Percentiles rank a stretch among this genome's conserved stretches.
phyloP scores from a whole-genome alignment of 306 rosid genomes.

The Pyrus betulifolia region DNA sequence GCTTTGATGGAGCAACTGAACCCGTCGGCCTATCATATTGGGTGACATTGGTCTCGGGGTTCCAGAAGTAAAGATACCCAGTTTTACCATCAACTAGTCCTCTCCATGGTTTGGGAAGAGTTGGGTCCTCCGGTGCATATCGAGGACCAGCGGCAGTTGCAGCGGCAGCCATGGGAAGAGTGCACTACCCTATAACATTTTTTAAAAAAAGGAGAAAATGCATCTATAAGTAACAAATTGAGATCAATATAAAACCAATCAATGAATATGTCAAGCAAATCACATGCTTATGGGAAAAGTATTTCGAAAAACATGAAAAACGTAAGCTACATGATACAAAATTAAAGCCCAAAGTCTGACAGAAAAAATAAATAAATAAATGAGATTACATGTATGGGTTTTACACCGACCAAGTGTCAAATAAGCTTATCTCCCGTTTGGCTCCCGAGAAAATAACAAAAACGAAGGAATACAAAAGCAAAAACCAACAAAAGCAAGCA shows the following conservation, averaged over 20 bases:
- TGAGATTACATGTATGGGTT: not conserved
- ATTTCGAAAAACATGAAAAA: not conserved
- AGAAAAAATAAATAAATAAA: not conserved
- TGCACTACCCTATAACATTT: slow-evolving; percentile 23
- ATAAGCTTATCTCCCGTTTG: not conserved
- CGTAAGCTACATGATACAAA: not conserved
- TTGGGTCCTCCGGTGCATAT: slow-evolving; percentile 90
- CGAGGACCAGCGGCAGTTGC: slow-evolving; percentile 81
- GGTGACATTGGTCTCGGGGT: slow-evolving; percentile 94
- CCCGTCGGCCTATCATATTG: slow-evolving; percentile 79
- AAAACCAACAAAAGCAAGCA: slow-evolving; percentile 11
- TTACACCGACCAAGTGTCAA: not conserved
- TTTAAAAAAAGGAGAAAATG: not conserved
- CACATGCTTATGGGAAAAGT: not conserved
- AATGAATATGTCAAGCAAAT: not conserved
- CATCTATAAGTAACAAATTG: not conserved
- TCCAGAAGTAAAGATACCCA: slow-evolving; percentile 97
- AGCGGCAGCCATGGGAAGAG: slow-evolving; percentile 71
- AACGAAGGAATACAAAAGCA: not conserved
- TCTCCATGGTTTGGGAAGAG: slow-evolving; percentile 93
- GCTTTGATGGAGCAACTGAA: slow-evolving; percentile 38
- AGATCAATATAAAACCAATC: not conserved
- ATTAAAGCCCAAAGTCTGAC: not conserved
- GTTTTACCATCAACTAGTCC: slow-evolving; percentile 99
- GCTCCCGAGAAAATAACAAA: not conserved